Evolutionary conservation across 768 basidiomycete genomes (phyloP).

Genomic region (Lyophyllum decastes): DNA sequence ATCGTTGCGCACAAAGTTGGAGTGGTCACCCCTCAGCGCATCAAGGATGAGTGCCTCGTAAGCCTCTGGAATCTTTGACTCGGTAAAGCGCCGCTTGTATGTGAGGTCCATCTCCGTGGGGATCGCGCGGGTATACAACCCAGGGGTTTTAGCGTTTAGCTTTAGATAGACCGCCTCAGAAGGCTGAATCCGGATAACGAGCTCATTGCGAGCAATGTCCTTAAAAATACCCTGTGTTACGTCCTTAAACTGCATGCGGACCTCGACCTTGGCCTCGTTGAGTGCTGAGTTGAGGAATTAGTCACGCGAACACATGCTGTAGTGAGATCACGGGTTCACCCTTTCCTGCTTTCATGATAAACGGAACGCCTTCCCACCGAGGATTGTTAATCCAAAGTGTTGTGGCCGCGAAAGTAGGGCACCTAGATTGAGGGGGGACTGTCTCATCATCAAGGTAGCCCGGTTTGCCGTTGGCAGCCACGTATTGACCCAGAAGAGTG

Average conservation of each 20-base stretch:
- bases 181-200: conserved; percentile 97
- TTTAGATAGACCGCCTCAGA: conserved; percentile 97
- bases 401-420: conserved; percentile 93
- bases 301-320: conserved; percentile 1
- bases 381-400: conserved; percentile 93
- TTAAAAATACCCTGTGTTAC: conserved; percentile 96
- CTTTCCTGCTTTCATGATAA: conserved; percentile 98
- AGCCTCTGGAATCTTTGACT: conserved; percentile 92
- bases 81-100: conserved; percentile 93
- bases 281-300: conserved; percentile 55
- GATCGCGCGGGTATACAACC: conserved; percentile 85
- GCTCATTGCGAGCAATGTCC: conserved; percentile 93
- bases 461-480: conserved; percentile 86
- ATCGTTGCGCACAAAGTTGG: conserved; percentile 98
- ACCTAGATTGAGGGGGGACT: conserved; percentile 88
- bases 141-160: conserved; percentile 93
- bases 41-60: conserved; percentile 96
- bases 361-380: conserved; percentile 98
- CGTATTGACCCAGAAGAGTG: conserved; percentile 93
- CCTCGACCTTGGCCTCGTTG: conserved; percentile 98
- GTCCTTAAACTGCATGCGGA: conserved; percentile 98
- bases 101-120: conserved; percentile 98
- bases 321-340: conserved; percentile 46
- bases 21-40: conserved; percentile 96
- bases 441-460: conserved; percentile 98